phyloP scores from a whole-genome alignment of 805 yeast genomes.

The Barnettozyma pratensis region DNA sequence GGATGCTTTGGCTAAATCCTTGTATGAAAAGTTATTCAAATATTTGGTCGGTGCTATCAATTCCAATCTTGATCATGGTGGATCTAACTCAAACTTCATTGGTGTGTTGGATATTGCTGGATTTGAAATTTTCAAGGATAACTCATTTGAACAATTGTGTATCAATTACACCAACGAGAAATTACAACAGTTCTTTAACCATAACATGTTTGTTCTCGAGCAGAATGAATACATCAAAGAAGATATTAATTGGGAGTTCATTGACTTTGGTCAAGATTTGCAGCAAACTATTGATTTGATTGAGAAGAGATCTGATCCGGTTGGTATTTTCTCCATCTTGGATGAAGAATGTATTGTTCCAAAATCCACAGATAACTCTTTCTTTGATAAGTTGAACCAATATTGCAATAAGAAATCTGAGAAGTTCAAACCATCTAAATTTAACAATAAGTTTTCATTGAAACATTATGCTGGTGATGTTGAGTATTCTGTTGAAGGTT shows the following conservation, averaged over 20 bases:
- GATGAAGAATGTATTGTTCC: slow-evolving; percentile 97
- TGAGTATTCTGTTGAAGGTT: slow-evolving; percentile 86
- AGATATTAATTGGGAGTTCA: slow-evolving; percentile 93
- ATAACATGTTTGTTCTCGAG: slow-evolving; percentile 94
- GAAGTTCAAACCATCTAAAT: slow-evolving; percentile 69
- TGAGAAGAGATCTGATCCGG: slow-evolving; percentile 65
- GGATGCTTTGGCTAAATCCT: slow-evolving; percentile 81
- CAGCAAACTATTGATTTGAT: slow-evolving; percentile 93
- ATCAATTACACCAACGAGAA: slow-evolving; percentile 97
- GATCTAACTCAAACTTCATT: slow-evolving; percentile 53
- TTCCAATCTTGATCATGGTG: slow-evolving; percentile 48
- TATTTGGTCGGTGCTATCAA: slow-evolving; percentile 74
- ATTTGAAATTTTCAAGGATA: slow-evolving; percentile 89
- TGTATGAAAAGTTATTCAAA: slow-evolving; percentile 82
- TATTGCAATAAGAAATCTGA: slow-evolving; percentile 52
- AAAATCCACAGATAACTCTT: slow-evolving; percentile 76
- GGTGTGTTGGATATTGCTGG: slow-evolving; percentile 98
- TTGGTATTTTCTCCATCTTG: slow-evolving; percentile 79
- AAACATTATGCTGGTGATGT: slow-evolving; percentile 96
- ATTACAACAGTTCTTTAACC: slow-evolving; percentile 95
- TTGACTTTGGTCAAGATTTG: slow-evolving; percentile 91
- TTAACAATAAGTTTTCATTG: slow-evolving; percentile 72
- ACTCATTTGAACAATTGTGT: slow-evolving; percentile 95
- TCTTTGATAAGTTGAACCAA: slow-evolving; percentile 69
- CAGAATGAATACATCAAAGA: slow-evolving; percentile 93